Percentiles rank a stretch among this genome's conserved stretches.
Evolutionary conservation across 441 rosid genomes (phyloP).

Genomic region (Eutrema salsugineum): DNA sequence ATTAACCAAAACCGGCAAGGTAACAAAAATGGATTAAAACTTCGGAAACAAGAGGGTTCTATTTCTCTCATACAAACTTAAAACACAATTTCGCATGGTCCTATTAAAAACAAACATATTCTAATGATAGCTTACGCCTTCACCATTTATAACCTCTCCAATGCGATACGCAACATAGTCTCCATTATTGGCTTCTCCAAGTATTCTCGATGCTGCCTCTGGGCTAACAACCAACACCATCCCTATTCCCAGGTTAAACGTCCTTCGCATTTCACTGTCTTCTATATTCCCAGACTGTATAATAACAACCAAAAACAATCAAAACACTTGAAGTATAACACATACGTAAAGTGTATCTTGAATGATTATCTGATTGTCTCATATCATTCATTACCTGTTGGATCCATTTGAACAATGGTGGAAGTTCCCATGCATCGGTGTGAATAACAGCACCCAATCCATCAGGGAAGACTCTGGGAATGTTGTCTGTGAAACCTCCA

Average conservation of each 20-base stretch:
- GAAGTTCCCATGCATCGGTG: conserved; percentile 69
- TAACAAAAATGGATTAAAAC: conserved; percentile 4
- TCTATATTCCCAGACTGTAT: neutral
- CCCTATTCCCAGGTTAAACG: conserved; percentile 92
- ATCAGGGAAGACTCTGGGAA: conserved; percentile 77
- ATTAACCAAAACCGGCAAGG: neutral
- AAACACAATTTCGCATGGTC: neutral
- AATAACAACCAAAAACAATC: conserved; percentile 1
- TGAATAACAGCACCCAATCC: conserved; percentile 75
- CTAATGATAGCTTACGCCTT: conserved; percentile 63
- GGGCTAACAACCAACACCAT: conserved; percentile 72
- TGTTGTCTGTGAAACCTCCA: conserved; percentile 93
- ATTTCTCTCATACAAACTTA: neutral
- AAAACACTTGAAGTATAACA: neutral
- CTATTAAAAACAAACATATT: neutral
- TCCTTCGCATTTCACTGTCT: neutral
- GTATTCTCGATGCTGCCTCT: conserved; percentile 60
- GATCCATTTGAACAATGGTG: conserved; percentile 78
- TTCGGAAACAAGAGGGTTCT: neutral
- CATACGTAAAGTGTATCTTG: neutral
- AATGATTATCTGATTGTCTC: neutral
- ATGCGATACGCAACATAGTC: conserved; percentile 48
- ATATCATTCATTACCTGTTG: conserved; percentile 57
- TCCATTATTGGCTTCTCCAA: conserved; percentile 40
- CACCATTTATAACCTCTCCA: conserved; percentile 67